Conservation (phyloP, 129 eudicot genomes). For the sunflower (Helianthus annuus) region DNA sequence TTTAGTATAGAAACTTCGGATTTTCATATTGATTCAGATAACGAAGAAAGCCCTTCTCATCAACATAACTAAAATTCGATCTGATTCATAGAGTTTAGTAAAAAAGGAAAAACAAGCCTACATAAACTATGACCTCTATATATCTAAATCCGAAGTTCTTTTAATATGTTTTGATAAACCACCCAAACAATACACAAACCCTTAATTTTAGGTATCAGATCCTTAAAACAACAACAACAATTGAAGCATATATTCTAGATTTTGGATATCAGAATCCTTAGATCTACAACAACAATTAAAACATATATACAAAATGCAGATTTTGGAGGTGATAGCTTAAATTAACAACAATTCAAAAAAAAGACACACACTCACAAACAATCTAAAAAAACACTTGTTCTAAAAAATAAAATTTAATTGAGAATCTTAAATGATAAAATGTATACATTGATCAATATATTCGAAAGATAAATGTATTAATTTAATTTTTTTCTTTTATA, state of each 20-base stretch:
- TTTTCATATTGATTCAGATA: not conserved
- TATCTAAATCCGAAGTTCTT: not conserved
- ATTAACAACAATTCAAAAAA: not conserved
- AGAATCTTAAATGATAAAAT: not conserved
- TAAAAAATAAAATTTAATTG: too few species aligned
- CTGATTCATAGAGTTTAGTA: not conserved
- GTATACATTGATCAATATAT: not conserved
- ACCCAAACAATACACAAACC: not conserved
- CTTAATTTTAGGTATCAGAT: conserved; percentile 2
- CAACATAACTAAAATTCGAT: not conserved
- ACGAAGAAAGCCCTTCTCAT: not conserved
- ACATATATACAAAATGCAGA: not conserved
- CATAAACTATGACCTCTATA: not conserved
- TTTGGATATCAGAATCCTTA: not conserved
- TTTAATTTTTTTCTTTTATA: not conserved
- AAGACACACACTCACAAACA: too few species aligned
- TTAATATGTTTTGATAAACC: not conserved
- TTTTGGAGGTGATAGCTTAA: not conserved
- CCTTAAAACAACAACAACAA: not conserved
- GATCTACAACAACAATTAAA: too few species aligned
- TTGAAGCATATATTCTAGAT: too few species aligned
- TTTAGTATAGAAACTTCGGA: not conserved
- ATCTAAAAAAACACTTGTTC: too few species aligned
- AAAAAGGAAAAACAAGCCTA: not conserved
- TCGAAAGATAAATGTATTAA: not conserved